These are phyloP conservation scores for Lactarius evosmus DNA, from an alignment of 768 basidiomycete species.

Conservation along the genomic window DNA sequence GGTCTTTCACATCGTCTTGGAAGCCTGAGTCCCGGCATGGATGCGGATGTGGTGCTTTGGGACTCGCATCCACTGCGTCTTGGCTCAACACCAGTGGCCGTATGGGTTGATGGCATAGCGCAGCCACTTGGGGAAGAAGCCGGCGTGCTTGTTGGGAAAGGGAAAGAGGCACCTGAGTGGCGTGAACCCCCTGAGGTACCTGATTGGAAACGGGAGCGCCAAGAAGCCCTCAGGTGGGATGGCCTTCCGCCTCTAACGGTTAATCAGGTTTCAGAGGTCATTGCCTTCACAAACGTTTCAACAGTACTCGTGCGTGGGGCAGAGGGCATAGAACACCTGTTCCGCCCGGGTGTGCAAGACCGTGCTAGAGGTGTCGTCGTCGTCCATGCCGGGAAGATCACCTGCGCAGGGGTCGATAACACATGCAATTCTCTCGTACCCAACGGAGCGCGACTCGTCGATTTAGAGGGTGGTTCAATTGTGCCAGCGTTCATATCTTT, in stretches of 20 bases:
- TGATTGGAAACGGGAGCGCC: constrained; percentile 58
- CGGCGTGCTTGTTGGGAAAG: constrained; percentile 24
- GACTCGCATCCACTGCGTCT: constrained; percentile 71
- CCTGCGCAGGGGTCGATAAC: constrained; percentile 40
- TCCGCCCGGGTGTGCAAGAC: constrained; percentile 23
- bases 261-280: constrained; percentile 33
- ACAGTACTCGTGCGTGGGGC: constrained; percentile 35
- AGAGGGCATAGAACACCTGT: constrained; percentile 19
- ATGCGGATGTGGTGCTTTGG: constrained; percentile 70
- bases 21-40: constrained; percentile 41
- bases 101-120: constrained; percentile 75
- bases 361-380: constrained; percentile 39
- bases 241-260: constrained; percentile 67
- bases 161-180: constrained; percentile 28
- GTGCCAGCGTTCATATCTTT: constrained; percentile 61
- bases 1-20: constrained; percentile 84
- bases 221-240: constrained; percentile 53
- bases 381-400: constrained; percentile 51
- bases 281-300: constrained; percentile 56
- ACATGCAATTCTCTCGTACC: constrained; percentile 21
- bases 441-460: constrained; percentile 34
- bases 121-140: constrained; percentile 50
- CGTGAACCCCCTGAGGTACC: constrained; percentile 45
- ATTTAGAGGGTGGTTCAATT: constrained; percentile 64
- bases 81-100: constrained; percentile 69